These are phyloP conservation scores for Phaeosphaeria sp. DNA, from an alignment of 2,329 filamentous ascomycete species.

Conservation along the genomic window DNA sequence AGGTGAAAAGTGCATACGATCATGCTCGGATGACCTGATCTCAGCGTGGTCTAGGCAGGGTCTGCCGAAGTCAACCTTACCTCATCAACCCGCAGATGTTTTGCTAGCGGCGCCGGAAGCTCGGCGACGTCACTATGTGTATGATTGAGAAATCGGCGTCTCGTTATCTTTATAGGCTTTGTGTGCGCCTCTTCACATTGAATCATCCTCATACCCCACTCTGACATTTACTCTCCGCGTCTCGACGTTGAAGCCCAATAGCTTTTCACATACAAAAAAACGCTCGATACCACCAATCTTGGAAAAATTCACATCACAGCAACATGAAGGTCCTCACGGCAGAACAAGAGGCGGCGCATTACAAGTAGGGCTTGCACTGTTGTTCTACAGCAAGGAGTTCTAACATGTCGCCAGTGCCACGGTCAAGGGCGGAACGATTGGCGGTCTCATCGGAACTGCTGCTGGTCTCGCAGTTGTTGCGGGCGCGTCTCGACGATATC, in stretches of 20 bases:
- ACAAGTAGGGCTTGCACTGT: constrained; percentile 59
- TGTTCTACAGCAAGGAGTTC: neutral
- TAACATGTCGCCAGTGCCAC: constrained; percentile 62
- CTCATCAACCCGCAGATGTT: constrained; percentile 23
- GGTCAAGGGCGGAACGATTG: constrained; percentile 77
- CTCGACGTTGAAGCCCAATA: neutral
- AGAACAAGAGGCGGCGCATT: constrained; percentile 89
- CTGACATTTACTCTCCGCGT: neutral
- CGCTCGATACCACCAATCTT: neutral
- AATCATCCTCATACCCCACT: neutral
- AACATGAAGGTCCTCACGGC: constrained; percentile 94
- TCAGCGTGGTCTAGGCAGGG: constrained; percentile 21
- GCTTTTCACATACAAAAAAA: neutral
- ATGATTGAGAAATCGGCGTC: constrained; percentile 21
- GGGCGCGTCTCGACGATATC: constrained; percentile 73
- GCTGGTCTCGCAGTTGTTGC: constrained; percentile 72
- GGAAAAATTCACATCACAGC: constrained; percentile 6
- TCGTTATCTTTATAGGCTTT: constrained; percentile 33
- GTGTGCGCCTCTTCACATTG: constrained; percentile 13
- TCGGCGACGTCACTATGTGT: constrained; percentile 49
- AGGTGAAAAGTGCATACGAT: constrained; percentile 5
- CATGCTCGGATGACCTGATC: constrained; percentile 11
- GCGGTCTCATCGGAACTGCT: constrained; percentile 71
- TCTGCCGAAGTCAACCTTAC: constrained; percentile 33
- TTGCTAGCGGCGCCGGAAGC: constrained; percentile 30